phyloP scores from a whole-genome alignment of 1,284 basidiomycete species.

The Coniferiporia weirii region DNA sequence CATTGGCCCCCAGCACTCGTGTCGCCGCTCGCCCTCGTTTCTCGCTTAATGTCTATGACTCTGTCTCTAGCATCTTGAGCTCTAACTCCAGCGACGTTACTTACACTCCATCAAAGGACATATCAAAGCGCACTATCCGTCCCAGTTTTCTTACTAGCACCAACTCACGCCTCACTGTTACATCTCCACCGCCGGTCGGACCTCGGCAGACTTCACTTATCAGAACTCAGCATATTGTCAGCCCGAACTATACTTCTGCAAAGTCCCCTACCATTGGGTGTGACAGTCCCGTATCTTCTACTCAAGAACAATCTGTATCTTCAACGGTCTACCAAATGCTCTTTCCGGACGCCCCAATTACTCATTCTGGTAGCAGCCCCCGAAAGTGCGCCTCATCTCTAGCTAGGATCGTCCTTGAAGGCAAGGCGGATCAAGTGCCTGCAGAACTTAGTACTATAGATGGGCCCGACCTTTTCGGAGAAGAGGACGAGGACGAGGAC shows the following conservation, averaged over 20 bases:
- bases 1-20: not conserved
- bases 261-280: not conserved
- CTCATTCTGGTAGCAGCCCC: not conserved
- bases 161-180: not conserved
- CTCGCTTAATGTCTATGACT: not conserved
- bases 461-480: conserved; percentile 13
- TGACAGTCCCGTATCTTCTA: not conserved
- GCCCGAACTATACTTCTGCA: not conserved
- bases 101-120: not conserved
- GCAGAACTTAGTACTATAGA: not conserved
- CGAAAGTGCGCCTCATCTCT: not conserved
- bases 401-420: not conserved
- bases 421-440: not conserved
- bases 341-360: not conserved
- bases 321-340: not conserved
- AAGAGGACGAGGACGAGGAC: conserved; percentile 6
- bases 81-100: not conserved
- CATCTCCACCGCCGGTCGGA: not conserved
- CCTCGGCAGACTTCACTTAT: not conserved
- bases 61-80: not conserved
- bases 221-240: not conserved
- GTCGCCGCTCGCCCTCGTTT: not conserved
- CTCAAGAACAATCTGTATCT: conserved; percentile 1
- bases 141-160: not conserved
- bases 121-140: not conserved